Conservation (phyloP, 768 basidiomycete species). For the Hericium coralloides region DNA sequence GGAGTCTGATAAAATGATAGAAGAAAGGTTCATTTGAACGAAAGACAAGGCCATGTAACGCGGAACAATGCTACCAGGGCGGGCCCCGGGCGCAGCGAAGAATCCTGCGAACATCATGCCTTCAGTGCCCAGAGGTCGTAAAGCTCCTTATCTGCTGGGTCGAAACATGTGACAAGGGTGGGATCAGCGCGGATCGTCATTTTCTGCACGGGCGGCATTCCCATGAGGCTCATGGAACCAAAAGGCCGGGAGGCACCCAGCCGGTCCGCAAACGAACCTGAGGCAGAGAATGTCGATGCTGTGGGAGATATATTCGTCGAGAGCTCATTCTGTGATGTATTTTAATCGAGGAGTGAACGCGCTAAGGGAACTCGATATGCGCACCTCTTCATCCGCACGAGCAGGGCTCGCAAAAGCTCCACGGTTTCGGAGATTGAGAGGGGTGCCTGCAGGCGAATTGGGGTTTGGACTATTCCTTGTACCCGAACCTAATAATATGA, state of each 20-base stretch:
- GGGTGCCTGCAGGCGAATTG: conserved; percentile 3
- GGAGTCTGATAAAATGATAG: too few species aligned
- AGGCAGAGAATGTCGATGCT: background rate
- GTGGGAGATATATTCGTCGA: background rate
- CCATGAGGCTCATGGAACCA: background rate
- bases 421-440: background rate
- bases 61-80: too few species aligned
- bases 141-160: conserved; percentile 65
- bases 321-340: background rate
- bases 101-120: background rate
- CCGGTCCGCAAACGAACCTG: background rate
- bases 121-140: conserved; percentile 71
- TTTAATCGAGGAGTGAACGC: background rate
- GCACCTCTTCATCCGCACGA: background rate
- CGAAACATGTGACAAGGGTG: conserved; percentile 63
- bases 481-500: too few species aligned
- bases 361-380: background rate
- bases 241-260: background rate
- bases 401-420: background rate
- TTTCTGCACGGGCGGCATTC: conserved; percentile 23
- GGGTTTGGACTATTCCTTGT: background rate
- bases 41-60: too few species aligned
- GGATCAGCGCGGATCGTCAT: conserved; percentile 55
- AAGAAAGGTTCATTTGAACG: too few species aligned
- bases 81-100: too few species aligned